Conservation (phyloP, 2,329 filamentous ascomycete species). For the Stagonosporopsis tanaceti region DNA sequence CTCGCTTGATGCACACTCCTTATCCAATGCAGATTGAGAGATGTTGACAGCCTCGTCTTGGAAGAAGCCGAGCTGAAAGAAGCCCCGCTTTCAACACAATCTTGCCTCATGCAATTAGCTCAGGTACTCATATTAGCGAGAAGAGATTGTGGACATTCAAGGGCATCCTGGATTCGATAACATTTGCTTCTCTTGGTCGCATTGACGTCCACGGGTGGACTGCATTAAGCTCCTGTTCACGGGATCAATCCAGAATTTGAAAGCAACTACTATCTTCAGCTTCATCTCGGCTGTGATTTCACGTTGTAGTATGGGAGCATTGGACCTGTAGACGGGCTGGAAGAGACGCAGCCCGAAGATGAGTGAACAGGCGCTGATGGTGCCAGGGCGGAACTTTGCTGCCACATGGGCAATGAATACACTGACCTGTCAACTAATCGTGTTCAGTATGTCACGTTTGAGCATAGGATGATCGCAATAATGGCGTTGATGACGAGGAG, state of each 20-base stretch:
- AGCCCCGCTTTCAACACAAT: conserved; percentile 1
- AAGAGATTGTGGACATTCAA: background rate
- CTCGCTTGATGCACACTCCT: conserved; percentile 12
- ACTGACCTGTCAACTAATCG: too few species aligned
- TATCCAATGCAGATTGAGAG: conserved; percentile 5
- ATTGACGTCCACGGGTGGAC: background rate
- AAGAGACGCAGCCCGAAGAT: too few species aligned
- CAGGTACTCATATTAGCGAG: background rate
- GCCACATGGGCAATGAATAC: too few species aligned
- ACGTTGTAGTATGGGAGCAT: background rate
- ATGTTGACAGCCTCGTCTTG: conserved; percentile 20
- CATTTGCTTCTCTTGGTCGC: background rate
- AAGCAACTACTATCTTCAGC: too few species aligned
- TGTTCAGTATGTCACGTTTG: too few species aligned
- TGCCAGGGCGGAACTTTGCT: too few species aligned
- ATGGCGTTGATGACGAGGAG: too few species aligned
- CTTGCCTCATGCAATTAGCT: background rate
- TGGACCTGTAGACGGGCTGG: too few species aligned
- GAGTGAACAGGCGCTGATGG: too few species aligned
- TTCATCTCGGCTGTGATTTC: background rate
- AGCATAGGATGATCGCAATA: too few species aligned
- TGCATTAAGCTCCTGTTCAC: background rate
- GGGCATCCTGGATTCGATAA: background rate
- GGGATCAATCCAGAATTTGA: too few species aligned
- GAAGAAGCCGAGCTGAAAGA: conserved; percentile 17